Conservation (phyloP, 2,329 filamentous ascomycete genomes). For the Colletotrichum brevisporum region DNA sequence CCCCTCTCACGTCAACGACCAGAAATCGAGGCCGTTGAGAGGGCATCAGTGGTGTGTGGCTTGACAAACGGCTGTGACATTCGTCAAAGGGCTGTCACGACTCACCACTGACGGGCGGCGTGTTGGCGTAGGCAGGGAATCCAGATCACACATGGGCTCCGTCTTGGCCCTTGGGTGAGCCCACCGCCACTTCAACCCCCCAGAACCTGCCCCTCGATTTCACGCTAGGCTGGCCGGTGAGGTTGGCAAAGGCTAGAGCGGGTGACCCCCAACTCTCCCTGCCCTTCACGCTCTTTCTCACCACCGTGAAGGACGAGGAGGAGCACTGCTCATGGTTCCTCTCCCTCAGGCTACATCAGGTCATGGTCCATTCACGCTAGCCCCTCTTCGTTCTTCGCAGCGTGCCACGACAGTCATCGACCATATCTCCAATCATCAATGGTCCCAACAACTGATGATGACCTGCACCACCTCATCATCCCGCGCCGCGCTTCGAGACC, state of each 20-base stretch:
- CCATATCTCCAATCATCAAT: neutral
- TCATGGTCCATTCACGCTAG: constrained; percentile 26
- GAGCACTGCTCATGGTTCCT: constrained; percentile 10
- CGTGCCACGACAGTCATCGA: constrained; percentile 23
- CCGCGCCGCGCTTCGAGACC: constrained; percentile 4
- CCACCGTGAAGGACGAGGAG: constrained; percentile 4
- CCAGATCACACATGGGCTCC: neutral
- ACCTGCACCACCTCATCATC: constrained; percentile 24
- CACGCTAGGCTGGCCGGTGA: constrained; percentile 31
- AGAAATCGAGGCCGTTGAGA: neutral
- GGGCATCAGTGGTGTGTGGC: neutral
- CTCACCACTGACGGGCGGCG: too few species aligned
- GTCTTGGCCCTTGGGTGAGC: constrained; percentile 6
- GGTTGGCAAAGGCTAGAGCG: constrained; percentile 13
- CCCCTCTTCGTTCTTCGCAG: constrained; percentile 4
- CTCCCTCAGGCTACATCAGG: constrained; percentile 24
- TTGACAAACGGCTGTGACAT: neutral
- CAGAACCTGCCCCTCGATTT: constrained; percentile 22
- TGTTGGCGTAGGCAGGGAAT: constrained; percentile 1
- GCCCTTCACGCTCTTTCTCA: constrained; percentile 11
- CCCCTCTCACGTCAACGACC: neutral
- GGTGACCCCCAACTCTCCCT: constrained; percentile 27
- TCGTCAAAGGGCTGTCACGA: too few species aligned
- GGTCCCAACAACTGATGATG: constrained; percentile 13
- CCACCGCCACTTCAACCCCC: constrained; percentile 31